Conservation (phyloP, 345 rosid genomes). For the Turnera subulata region DNA sequence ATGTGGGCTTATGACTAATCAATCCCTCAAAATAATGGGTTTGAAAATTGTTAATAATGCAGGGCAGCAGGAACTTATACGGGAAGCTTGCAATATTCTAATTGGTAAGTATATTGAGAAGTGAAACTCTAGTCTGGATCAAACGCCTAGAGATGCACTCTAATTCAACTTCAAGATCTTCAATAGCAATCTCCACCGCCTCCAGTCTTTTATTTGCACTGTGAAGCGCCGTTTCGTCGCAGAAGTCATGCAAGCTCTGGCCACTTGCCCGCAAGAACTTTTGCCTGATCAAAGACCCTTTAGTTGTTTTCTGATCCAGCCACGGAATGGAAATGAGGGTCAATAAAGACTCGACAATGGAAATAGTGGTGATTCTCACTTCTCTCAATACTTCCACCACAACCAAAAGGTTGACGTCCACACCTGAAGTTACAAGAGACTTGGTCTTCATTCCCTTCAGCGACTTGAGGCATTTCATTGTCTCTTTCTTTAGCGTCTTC, state of each 20-base stretch:
- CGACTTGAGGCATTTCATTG: conserved; percentile 52
- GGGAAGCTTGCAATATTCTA: conserved; percentile 9
- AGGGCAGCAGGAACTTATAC: background rate
- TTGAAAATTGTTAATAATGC: background rate
- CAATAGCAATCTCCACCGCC: conserved; percentile 62
- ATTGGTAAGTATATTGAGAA: conserved; percentile 62
- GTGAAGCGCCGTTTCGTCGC: conserved; percentile 50
- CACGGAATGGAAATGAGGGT: conserved; percentile 64
- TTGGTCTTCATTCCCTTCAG: conserved; percentile 41
- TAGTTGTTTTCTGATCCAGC: conserved; percentile 47
- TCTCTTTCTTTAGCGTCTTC: conserved; percentile 65
- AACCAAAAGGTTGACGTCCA: conserved; percentile 32
- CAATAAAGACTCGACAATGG: conserved; percentile 55
- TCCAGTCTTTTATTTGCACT: conserved; percentile 65
- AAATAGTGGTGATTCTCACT: conserved; percentile 46
- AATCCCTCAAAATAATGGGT: background rate
- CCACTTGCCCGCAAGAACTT: conserved; percentile 37
- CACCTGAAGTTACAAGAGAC: conserved; percentile 19
- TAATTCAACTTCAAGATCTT: conserved; percentile 61
- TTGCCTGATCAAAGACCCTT: conserved; percentile 33
- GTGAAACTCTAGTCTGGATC: conserved; percentile 79
- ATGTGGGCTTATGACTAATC: background rate
- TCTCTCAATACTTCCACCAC: conserved; percentile 56
- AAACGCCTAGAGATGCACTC: conserved; percentile 61
- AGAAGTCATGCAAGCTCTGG: conserved; percentile 28